A percentile compares a stretch with the other conserved stretches of the same genome.
phyloP scores from a whole-genome alignment of 176 grass and related monocot species.

The Calamus simplicifolius region DNA sequence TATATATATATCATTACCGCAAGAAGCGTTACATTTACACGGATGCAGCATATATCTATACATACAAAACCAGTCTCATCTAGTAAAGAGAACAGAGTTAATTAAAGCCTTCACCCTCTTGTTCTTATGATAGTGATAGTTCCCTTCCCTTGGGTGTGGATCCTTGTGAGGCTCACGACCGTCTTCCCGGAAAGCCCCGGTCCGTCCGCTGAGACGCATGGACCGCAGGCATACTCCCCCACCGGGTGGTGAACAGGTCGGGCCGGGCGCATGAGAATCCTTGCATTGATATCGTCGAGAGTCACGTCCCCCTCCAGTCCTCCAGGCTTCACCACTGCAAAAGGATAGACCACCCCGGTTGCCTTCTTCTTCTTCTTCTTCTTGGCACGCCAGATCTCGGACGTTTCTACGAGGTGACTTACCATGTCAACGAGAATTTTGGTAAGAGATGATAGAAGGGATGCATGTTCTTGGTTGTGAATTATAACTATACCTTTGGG shows the following conservation, averaged over 20 bases:
- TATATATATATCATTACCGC: too few species aligned
- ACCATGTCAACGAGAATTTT: too few species aligned
- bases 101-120: constrained; percentile 26
- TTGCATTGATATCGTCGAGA: constrained; percentile 86
- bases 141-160: constrained; percentile 70
- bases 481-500: constrained; percentile 9
- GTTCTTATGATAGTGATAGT: constrained; percentile 97
- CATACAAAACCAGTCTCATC: too few species aligned
- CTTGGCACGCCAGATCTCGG: neutral
- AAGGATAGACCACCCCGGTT: constrained; percentile 46
- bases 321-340: constrained; percentile 86
- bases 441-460: too few species aligned
- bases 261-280: constrained; percentile 57
- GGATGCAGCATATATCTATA: too few species aligned
- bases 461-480: too few species aligned
- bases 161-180: constrained; percentile 62
- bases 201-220: constrained; percentile 44
- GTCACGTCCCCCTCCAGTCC: constrained; percentile 73
- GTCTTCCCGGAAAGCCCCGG: constrained; percentile 75
- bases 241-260: constrained; percentile 87
- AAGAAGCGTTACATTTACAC: too few species aligned
- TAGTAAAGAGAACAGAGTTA: too few species aligned
- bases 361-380: constrained; percentile 19
- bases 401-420: too few species aligned
- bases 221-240: constrained; percentile 69